Evolutionary conservation across 2,329 filamentous ascomycete species (phyloP).

Genomic region (Mollisiaceae sp.): DNA sequence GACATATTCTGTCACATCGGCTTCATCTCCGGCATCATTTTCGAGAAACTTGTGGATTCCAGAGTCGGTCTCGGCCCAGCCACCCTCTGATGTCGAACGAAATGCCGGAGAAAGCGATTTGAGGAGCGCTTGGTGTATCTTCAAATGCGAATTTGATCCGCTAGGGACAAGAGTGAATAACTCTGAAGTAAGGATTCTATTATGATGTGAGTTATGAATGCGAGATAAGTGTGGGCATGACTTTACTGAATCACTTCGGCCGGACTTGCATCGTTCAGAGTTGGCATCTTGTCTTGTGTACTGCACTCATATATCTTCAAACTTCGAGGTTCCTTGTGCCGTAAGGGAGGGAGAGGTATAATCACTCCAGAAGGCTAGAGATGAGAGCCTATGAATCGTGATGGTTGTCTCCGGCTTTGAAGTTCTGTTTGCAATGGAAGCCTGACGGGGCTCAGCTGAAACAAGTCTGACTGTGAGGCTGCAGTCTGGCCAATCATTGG

Average conservation of each 20-base stretch:
- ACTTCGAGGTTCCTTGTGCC: not conserved
- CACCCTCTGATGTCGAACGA: not conserved
- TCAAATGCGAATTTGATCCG: not conserved
- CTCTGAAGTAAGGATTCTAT: not conserved
- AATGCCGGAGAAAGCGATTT: slow-evolving; percentile 1
- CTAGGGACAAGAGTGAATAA: not conserved
- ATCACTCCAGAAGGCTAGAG: not conserved
- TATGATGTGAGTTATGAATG: not conserved
- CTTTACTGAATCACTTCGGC: not conserved
- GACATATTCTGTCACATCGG: not conserved
- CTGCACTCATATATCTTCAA: not conserved
- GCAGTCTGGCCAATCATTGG: not conserved
- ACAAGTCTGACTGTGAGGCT: not conserved
- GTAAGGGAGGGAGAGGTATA: too few relatives aligned
- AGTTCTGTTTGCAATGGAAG: too few relatives aligned
- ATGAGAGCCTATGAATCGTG: not conserved
- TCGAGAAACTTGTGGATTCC: not conserved
- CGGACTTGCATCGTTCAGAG: not conserved
- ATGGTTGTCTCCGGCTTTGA: too few relatives aligned
- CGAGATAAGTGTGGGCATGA: not conserved
- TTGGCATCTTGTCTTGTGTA: not conserved
- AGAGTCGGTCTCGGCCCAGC: not conserved
- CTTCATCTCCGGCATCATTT: not conserved
- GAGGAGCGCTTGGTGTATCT: slow-evolving; percentile 3
- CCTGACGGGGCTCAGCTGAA: not conserved